A percentile compares a stretch with the other conserved stretches of the same genome.
phyloP scores from a whole-genome alignment of 2,329 filamentous ascomycete genomes.

The Pseudodiploospora longispora region DNA sequence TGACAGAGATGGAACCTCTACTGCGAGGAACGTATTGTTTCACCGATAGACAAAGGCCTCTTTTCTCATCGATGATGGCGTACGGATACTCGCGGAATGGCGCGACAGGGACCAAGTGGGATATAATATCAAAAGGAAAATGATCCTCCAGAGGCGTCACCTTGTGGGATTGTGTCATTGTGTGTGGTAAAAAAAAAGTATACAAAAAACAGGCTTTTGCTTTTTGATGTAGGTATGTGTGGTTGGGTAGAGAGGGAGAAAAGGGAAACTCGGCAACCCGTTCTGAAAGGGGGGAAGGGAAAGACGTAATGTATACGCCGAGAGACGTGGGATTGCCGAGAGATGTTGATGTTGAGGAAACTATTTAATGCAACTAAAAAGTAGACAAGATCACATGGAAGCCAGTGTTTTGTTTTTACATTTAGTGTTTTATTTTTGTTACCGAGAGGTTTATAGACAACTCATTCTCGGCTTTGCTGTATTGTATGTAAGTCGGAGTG shows the following conservation, averaged over 20 bases:
- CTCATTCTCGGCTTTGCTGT: no score
- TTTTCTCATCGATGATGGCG: background rate
- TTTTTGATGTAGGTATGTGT: no score
- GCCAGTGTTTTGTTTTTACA: no score
- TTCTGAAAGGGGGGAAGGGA: background rate
- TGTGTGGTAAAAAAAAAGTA: background rate
- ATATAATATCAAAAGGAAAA: conserved; percentile 1
- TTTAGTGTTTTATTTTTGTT: no score
- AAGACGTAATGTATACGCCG: background rate
- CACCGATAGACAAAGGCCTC: background rate
- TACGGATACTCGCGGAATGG: conserved; percentile 4
- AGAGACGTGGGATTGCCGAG: no score
- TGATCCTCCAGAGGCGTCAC: background rate
- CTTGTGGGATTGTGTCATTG: background rate
- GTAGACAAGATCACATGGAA: no score
- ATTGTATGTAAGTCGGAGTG: no score
- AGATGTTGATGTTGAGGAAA: no score
- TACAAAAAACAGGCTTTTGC: background rate
- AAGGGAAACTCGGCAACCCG: background rate
- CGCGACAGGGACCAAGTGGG: background rate
- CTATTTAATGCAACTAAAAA: no score
- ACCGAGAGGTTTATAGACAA: no score
- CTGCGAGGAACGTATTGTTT: conserved; percentile 3
- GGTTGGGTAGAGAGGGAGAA: background rate
- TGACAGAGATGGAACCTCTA: no score